These are phyloP conservation scores for Mycogone perniciosa DNA, from an alignment of 2,329 filamentous ascomycete species.

Conservation along the genomic window DNA sequence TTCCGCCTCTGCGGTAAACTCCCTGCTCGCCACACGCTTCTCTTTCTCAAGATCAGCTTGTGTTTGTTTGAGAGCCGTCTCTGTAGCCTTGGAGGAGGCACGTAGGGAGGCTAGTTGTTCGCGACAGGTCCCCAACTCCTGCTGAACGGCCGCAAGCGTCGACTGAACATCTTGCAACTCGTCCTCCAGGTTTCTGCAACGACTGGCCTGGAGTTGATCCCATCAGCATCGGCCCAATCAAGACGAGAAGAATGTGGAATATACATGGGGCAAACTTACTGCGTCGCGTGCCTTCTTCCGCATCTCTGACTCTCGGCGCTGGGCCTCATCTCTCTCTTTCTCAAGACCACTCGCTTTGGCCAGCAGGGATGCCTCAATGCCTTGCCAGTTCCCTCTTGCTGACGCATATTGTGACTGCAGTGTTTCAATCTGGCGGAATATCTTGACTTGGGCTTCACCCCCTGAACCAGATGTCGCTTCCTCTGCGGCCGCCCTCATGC, in stretches of 20 bases:
- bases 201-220: constrained; percentile 44
- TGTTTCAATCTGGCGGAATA: constrained; percentile 89
- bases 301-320: constrained; percentile 77
- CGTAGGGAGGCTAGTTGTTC: constrained; percentile 56
- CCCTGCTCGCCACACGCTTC: constrained; percentile 26
- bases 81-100: constrained; percentile 57
- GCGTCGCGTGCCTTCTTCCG: constrained; percentile 83
- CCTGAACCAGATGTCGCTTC: constrained; percentile 78
- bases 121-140: constrained; percentile 56
- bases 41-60: constrained; percentile 46
- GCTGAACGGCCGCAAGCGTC: constrained; percentile 56
- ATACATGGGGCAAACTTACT: constrained; percentile 42
- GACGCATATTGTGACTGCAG: constrained; percentile 92
- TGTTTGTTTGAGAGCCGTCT: constrained; percentile 56
- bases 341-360: constrained; percentile 72
- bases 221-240: neutral
- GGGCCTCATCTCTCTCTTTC: constrained; percentile 83
- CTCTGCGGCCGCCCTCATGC: constrained; percentile 76
- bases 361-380: constrained; percentile 81
- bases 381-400: constrained; percentile 95
- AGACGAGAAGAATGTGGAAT: neutral
- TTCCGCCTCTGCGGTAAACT: constrained; percentile 34
- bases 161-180: constrained; percentile 68
- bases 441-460: constrained; percentile 80
- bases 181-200: constrained; percentile 66